Evolutionary conservation across 2,329 filamentous ascomycete species (phyloP).

Genomic region (Cytospora piceae): DNA sequence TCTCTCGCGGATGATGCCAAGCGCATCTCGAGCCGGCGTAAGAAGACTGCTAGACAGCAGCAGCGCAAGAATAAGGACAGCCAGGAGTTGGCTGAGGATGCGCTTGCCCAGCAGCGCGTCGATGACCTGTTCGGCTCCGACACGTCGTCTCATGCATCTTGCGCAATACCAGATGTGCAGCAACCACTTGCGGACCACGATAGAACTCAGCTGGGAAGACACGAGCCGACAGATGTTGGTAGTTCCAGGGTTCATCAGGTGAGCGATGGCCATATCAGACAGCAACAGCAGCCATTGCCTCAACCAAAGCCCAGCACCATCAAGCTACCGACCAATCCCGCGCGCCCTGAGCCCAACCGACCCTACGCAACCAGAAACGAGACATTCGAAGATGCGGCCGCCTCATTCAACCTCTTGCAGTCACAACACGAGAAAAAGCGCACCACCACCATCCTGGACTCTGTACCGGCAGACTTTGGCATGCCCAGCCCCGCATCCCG

Average conservation of each 20-base stretch:
- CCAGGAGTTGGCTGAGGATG: background rate
- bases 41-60: background rate
- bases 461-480: conserved; percentile 6
- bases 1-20: background rate
- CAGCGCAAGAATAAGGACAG: background rate
- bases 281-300: background rate
- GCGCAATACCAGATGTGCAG: background rate
- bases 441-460: background rate
- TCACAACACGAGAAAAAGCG: conserved; percentile 6
- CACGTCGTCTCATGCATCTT: background rate
- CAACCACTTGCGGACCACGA: background rate
- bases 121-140: background rate
- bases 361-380: background rate
- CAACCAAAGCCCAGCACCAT: background rate
- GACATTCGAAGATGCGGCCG: background rate
- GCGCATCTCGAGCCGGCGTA: background rate
- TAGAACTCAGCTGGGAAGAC: background rate
- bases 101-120: background rate
- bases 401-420: background rate
- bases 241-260: background rate
- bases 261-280: background rate
- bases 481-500: background rate
- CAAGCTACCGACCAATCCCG: background rate
- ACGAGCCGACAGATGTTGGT: background rate
- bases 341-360: background rate